Evolutionary conservation across 768 basidiomycete species (phyloP), one percentile per base, ranked within the genome.

Genomic region (Neoboletus subvelutipes): DNA sequence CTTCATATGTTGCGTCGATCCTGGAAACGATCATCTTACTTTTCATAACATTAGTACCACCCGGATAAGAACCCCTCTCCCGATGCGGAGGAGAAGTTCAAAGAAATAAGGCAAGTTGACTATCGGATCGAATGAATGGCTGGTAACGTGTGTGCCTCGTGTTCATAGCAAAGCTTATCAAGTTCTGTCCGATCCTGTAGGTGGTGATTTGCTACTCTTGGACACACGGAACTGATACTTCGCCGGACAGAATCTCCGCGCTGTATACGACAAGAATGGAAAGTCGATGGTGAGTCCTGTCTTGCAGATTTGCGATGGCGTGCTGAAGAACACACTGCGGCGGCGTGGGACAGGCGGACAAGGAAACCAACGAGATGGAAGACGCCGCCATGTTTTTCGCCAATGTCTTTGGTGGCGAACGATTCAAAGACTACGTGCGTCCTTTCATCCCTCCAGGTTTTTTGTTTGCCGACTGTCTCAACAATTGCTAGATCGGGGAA

Each of bases 71-170:
- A 98, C 67, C 81, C 84, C 8, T 89, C 92, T 5, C 81, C 86
- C n/a, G 92, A 93, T 66, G 97, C 96, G 1, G 94, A 94, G 70
- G 88, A 91, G 71, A 94, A 87, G 77, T 99, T 99, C 79, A 96
- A 98, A 75, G 92, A 97, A 45, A 92, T 99, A 67, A 94, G 92
- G 91, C 87, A 63, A 60, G 71, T 71, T 40, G 50, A 20, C 52
- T 41, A 52, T 61, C 63, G 45, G 34, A 42, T 58, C n/a, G 47
- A 52, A 52, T 54, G 26, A 54, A 57, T 47, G 40, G 18, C 50
- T 52, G 41, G 60, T 65, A 45, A 67, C 63, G 54, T 53, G 59
- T 29, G 47, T 53, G 43, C 58, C 56, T 59, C 64, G 56, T 65
- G 50, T 54, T 45, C 62, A 37, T 63, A 92, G 92, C 70, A 94